phyloP scores from a whole-genome alignment of 805 yeast genomes.

The Phaffomyces opuntiae region DNA sequence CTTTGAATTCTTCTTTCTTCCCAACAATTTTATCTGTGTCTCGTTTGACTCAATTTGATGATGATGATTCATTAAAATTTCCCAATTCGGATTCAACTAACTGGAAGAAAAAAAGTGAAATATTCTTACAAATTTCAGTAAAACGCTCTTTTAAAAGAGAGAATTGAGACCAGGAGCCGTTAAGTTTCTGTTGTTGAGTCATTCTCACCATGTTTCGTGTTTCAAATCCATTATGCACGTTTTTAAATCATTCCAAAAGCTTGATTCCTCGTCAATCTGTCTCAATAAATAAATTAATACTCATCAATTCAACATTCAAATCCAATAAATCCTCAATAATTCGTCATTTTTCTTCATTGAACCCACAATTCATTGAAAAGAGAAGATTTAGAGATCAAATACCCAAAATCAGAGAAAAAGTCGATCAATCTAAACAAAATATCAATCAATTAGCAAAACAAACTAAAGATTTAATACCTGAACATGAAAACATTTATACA shows the following conservation, averaged over 20 bases:
- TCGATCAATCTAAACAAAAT: conserved; percentile 17
- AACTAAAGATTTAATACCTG: conserved; percentile 24
- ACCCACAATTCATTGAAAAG: background rate
- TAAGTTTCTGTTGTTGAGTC: background rate
- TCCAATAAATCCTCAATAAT: no score
- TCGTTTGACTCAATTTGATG: background rate
- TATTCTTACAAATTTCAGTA: background rate
- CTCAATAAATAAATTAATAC: background rate
- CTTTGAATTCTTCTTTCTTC: background rate
- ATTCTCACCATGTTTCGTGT: background rate
- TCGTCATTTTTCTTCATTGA: background rate
- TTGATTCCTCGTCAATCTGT: background rate
- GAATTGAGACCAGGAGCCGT: background rate
- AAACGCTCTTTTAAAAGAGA: background rate
- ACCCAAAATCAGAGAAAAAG: conserved; percentile 4
- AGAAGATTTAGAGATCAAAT: conserved; percentile 4
- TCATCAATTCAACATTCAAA: background rate
- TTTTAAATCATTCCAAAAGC: background rate
- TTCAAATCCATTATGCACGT: background rate
- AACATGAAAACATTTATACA: conserved; percentile 63
- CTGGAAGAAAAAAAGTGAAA: background rate
- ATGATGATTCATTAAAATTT: conserved; percentile 1
- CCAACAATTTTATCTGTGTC: background rate
- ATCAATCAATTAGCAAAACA: conserved; percentile 26
- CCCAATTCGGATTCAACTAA: background rate